Evolutionary conservation across 73 alveolate genomes (phyloP).

Genomic region (Paramecium sexaurelia): DNA sequence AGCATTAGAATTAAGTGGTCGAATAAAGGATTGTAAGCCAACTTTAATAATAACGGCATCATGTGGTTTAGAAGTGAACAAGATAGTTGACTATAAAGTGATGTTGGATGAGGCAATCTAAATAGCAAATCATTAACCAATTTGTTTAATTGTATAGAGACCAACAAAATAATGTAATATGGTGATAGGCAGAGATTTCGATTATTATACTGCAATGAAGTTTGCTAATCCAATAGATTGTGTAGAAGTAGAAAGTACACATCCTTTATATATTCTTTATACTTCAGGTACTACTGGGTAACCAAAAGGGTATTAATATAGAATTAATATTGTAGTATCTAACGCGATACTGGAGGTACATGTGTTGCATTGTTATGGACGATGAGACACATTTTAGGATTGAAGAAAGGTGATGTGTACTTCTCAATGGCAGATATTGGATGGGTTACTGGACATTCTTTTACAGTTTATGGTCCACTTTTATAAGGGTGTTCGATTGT

Average conservation of each 20-base stretch:
- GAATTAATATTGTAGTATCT: constrained; percentile 62
- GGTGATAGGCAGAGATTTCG: constrained; percentile 67
- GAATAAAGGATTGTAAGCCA: constrained; percentile 92
- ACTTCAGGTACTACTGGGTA: constrained; percentile 99
- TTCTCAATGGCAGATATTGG: constrained; percentile 99
- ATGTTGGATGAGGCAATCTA: constrained; percentile 91
- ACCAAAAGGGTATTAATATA: constrained; percentile 93
- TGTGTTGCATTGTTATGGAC: constrained; percentile 92
- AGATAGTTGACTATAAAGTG: constrained; percentile 83
- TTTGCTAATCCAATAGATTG: constrained; percentile 73
- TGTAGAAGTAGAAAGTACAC: constrained; percentile 86
- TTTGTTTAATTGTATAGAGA: constrained; percentile 77
- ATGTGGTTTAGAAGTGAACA: constrained; percentile 96
- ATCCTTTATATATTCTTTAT: constrained; percentile 95
- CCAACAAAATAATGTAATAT: constrained; percentile 54
- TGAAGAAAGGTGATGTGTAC: constrained; percentile 88
- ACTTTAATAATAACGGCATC: constrained; percentile 92
- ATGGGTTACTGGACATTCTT: constrained; percentile 99
- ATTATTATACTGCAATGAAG: constrained; percentile 75
- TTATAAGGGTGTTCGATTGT: constrained; percentile 97
- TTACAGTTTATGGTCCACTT: constrained; percentile 99
- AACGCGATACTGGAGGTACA: constrained; percentile 98
- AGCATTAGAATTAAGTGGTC: constrained; percentile 93
- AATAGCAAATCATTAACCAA: constrained; percentile 69
- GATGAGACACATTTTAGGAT: constrained; percentile 92